phyloP scores from a whole-genome alignment of 257 asterid species.

The Nicotiana paniculata region DNA sequence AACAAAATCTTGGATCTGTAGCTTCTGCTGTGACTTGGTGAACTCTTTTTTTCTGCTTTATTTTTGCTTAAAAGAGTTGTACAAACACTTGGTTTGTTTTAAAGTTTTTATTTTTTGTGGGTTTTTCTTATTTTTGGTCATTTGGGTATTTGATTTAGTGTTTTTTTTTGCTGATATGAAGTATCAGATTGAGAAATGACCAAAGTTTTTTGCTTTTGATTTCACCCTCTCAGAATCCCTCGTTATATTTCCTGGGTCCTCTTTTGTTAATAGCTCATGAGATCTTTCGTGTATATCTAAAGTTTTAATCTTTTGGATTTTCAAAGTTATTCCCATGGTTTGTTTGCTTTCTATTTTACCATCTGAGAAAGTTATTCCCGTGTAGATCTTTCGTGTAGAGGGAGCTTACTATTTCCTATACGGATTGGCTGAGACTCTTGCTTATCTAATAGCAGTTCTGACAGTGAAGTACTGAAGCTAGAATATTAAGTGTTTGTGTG shows the following conservation, averaged over 20 bases:
- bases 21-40: not conserved
- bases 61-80: not conserved
- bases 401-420: too few species aligned
- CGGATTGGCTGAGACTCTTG: too few species aligned
- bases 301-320: too few species aligned
- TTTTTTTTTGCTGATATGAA: not conserved
- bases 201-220: not conserved
- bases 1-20: not conserved
- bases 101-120: not conserved
- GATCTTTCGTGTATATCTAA: too few species aligned
- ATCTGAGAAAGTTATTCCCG: not conserved
- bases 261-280: too few species aligned
- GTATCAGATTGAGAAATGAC: not conserved
- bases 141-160: not conserved
- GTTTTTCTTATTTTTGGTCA: not conserved
- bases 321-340: too few species aligned
- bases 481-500: too few species aligned
- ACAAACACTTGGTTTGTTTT: not conserved
- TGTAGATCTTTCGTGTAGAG: too few species aligned
- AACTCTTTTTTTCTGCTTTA: not conserved
- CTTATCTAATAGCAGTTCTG: too few species aligned
- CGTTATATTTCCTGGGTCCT: not conserved
- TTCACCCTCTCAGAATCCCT: not conserved
- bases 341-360: not conserved
- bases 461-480: too few species aligned